phyloP scores from a whole-genome alignment of 225 moss, liverwort and hornwort species.

The Polytrichum formosum region DNA sequence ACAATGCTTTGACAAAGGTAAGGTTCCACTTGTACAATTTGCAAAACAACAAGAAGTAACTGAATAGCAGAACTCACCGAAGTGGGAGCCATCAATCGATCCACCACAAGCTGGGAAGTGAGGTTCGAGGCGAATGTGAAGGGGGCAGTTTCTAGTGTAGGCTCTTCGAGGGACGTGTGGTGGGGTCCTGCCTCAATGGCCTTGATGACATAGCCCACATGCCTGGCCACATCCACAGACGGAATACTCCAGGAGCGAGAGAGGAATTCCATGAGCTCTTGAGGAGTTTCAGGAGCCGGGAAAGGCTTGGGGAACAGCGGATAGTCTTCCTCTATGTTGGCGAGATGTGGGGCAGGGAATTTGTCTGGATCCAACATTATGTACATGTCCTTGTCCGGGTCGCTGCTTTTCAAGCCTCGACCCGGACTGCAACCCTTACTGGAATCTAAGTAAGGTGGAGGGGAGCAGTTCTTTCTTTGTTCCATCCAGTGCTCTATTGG shows the following conservation, averaged over 20 bases:
- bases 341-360: conserved; percentile 50
- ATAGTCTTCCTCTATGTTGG: conserved; percentile 69
- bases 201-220: conserved; percentile 26
- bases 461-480: conserved; percentile 1
- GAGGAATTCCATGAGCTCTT: conserved; percentile 72
- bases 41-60: background rate
- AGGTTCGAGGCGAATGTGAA: conserved; percentile 57
- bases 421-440: conserved; percentile 5
- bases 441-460: conserved; percentile 7
- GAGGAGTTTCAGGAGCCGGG: conserved; percentile 65
- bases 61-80: background rate
- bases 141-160: conserved; percentile 56
- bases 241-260: conserved; percentile 76
- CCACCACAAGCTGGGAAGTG: conserved; percentile 69
- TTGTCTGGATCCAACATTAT: conserved; percentile 38
- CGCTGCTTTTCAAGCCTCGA: conserved; percentile 3
- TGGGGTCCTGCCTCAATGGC: conserved; percentile 22
- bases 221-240: conserved; percentile 59
- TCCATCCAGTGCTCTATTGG: conserved; percentile 10
- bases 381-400: conserved; percentile 26
- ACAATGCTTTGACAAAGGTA: no score
- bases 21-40: no score
- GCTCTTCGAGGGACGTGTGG: conserved; percentile 32
- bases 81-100: conserved; percentile 52
- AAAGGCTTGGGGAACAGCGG: conserved; percentile 60